Base-by-base conservation (phyloP, 768 basidiomycete species). In the Pholiota conissans region DNA sequence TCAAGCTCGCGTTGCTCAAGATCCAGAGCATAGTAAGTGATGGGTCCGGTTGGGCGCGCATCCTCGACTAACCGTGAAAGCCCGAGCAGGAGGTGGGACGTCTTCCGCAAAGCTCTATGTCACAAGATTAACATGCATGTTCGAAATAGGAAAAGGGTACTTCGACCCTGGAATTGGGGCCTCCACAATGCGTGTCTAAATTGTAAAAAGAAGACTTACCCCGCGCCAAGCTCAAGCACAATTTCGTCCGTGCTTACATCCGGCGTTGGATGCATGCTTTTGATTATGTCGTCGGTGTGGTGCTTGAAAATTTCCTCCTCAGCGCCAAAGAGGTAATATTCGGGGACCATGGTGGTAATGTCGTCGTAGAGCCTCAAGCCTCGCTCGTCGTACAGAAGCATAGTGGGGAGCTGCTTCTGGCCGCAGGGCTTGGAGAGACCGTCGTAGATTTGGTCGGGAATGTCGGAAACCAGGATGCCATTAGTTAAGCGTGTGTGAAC, bases 21-120 rank as follows among this genome's bases (percentile, higher is more conserved):
- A 68, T 98, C 97, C 52, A 99, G 89, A 18, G 96, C 94, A 75
- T 90, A 93, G 69, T 95, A 95, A 1, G 84, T 90, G 65, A 90
- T 84, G 1, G 87, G 84, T 2, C 84, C 73, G 1, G 68, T 62
- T 0, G 69, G 54, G 10, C 67, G 68, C 4, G 63, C 59, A 18
- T 66, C 67, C 18, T 77, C 67, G 6, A 85, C 79, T 14, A 84
- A 70, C 27, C 74, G 74, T 16, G 93, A 84, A 16, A 95, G 75
- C 1, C 90, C 89, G 20, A 76, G 78, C 22, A 97, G 79, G 49
- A 99, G 80, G 66, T 89, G 85, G 6, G 91, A 92, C 0, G 95
- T 95, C 77, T 97, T 96, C 64, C 92, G 83, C 47, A 98, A 76
- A 20, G 95, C 83, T 18, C 93, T 95, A 67, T 50, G 42, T 16